Conservation (phyloP, 2,329 filamentous ascomycete genomes). For the Chrysoporthe austroafricana region DNA sequence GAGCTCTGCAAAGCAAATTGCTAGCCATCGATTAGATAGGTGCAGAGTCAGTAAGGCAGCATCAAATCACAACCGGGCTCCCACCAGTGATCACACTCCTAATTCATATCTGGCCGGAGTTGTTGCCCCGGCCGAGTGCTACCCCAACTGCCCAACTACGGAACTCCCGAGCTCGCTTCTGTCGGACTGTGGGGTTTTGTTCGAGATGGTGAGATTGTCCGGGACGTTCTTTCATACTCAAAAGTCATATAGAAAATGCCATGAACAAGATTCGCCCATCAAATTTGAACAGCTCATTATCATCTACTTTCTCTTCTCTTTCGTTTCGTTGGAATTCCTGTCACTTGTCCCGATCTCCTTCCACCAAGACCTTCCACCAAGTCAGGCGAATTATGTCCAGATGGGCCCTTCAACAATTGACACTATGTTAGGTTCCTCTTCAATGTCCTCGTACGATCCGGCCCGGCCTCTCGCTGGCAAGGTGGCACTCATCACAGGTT, state of each 20-base stretch:
- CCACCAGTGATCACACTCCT: background rate
- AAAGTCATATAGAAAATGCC: background rate
- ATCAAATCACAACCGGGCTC: background rate
- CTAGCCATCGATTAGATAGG: background rate
- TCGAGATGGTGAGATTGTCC: slow-evolving; percentile 13
- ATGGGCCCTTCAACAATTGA: slow-evolving; percentile 38
- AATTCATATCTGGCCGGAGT: slow-evolving; percentile 1
- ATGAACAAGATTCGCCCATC: background rate
- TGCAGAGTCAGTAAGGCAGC: background rate
- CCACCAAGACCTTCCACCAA: too few species aligned
- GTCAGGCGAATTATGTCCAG: background rate
- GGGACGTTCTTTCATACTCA: slow-evolving; percentile 17
- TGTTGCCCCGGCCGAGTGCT: slow-evolving; percentile 15
- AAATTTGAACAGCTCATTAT: background rate
- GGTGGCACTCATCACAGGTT: slow-evolving; percentile 65
- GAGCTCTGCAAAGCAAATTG: background rate
- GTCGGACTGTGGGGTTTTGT: slow-evolving; percentile 19
- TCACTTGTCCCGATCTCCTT: background rate
- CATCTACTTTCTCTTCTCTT: background rate
- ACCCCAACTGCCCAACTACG: slow-evolving; percentile 28
- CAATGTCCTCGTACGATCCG: slow-evolving; percentile 30
- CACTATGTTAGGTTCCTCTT: background rate
- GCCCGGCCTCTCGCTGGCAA: slow-evolving; percentile 51
- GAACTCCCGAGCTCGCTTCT: slow-evolving; percentile 19
- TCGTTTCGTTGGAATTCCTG: background rate